Evolutionary conservation across 495 filamentous ascomycete genomes (phyloP).

Genomic region (Aspergillus asperescens): DNA sequence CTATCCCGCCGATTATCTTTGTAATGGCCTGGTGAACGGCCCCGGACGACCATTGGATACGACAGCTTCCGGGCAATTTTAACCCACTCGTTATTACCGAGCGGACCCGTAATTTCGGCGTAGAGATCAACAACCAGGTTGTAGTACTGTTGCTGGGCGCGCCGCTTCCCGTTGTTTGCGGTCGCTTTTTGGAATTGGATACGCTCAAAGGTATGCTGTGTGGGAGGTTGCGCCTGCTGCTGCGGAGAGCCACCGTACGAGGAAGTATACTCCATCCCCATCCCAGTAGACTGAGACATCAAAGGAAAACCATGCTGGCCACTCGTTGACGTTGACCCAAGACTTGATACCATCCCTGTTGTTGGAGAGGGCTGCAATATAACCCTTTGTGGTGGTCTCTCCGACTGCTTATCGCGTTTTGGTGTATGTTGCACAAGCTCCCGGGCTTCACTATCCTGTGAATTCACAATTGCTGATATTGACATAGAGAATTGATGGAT

Average conservation of each 20-base stretch:
- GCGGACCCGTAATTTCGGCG: constrained; percentile 57
- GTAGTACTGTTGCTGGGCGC: constrained; percentile 91
- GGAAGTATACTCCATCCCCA: constrained; percentile 38
- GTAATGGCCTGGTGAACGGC: constrained; percentile 90
- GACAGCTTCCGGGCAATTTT: constrained; percentile 77
- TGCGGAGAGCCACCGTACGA: constrained; percentile 30
- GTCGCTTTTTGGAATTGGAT: constrained; percentile 97
- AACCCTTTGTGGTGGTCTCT: constrained; percentile 67
- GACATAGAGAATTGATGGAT: constrained; percentile 70
- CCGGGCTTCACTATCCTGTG: constrained; percentile 67
- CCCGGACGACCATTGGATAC: constrained; percentile 86
- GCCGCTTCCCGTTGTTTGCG: constrained; percentile 89
- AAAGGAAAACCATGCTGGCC: constrained; percentile 29
- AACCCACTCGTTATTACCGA: constrained; percentile 50
- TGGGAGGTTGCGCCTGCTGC: constrained; percentile 39
- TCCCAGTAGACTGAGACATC: constrained; percentile 27
- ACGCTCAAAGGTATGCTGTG: constrained; percentile 69
- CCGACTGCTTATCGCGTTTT: constrained; percentile 89
- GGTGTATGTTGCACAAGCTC: constrained; percentile 93
- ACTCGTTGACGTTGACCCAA: constrained; percentile 22
- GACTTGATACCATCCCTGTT: constrained; percentile 36
- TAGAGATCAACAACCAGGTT: constrained; percentile 86
- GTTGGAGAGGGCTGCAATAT: constrained; percentile 62
- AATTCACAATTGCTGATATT: constrained; percentile 80
- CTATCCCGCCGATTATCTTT: constrained; percentile 73